Evolutionary conservation across 1,284 basidiomycete genomes (phyloP).

Genomic region (Flammula alnicola): DNA sequence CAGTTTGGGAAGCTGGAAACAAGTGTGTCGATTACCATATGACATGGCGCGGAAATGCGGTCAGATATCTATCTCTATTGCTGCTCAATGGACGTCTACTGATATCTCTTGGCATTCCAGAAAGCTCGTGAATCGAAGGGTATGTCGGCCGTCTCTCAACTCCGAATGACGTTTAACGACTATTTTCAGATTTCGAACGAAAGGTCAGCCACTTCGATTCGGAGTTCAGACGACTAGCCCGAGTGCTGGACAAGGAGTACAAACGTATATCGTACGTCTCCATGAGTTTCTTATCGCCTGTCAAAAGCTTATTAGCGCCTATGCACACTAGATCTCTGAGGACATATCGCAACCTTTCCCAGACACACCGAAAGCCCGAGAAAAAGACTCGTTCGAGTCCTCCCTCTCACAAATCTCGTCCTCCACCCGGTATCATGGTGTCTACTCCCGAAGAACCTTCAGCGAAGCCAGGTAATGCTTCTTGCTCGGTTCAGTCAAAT

Average conservation of each 20-base stretch:
- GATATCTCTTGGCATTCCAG: slow-evolving; percentile 14
- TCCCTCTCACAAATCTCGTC: slow-evolving; percentile 16
- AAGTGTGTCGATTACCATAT: slow-evolving; percentile 51
- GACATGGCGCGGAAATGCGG: slow-evolving; percentile 47
- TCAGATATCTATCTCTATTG: slow-evolving; percentile 22
- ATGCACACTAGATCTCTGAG: slow-evolving; percentile 18
- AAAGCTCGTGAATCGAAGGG: slow-evolving; percentile 30
- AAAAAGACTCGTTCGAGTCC: slow-evolving; percentile 15
- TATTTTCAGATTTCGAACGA: slow-evolving; percentile 29
- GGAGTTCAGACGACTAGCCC: slow-evolving; percentile 44
- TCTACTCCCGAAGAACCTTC: slow-evolving; percentile 23
- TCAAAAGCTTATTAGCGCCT: slow-evolving; percentile 1
- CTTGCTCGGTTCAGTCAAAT: too few species aligned
- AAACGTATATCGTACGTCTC: slow-evolving; percentile 32
- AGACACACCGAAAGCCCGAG: slow-evolving; percentile 20
- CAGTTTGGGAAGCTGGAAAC: slow-evolving; percentile 40
- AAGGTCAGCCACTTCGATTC: slow-evolving; percentile 39
- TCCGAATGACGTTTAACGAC: background rate
- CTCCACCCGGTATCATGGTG: slow-evolving; percentile 23
- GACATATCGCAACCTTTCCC: slow-evolving; percentile 22
- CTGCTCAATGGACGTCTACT: slow-evolving; percentile 1
- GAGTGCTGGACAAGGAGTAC: slow-evolving; percentile 45
- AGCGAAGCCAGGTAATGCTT: slow-evolving; percentile 19
- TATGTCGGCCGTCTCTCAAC: slow-evolving; percentile 12
- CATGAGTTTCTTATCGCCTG: slow-evolving; percentile 4